Base-by-base conservation (phyloP, 192 early-diverging fungal genomes). In the Entomortierella lignicola region DNA sequence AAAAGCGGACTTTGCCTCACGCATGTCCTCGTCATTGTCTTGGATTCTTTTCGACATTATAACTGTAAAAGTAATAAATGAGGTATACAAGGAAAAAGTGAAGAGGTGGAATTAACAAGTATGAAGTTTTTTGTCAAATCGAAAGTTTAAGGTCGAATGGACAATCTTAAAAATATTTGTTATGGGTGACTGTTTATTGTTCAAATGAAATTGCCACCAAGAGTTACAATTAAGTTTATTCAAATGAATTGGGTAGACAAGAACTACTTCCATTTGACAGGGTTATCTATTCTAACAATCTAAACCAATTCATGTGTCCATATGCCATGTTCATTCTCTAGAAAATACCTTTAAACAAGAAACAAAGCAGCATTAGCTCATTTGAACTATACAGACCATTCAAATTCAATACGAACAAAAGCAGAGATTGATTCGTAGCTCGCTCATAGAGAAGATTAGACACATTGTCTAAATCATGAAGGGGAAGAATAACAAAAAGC, bases 401-500 rank as follows among this genome's bases (percentile, higher is more conserved):
- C n/a, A n/a, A n/a, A n/a, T n/a, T n/a, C n/a, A n/a, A n/a, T n/a
- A n/a, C n/a, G n/a, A n/a, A n/a, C n/a, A n/a, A n/a, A n/a, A n/a
- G n/a, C n/a, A n/a, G n/a, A n/a, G n/a, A n/a, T n/a, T n/a, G n/a
- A n/a, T n/a, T n/a, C n/a, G n/a, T n/a, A n/a, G 32, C 73, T 69
- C 73, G 73, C 65, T 77, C 73, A 77, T 58, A 77, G 73, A 77
- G 73, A 77, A 77, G 73, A 77, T 77, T 77, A 77, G 60, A 68
- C 44, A 50, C 15, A 47, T 39, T 39, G 31, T 59, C 48, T 27
- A 44, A 57, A 69, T 68, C 73, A 68, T 59, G n/a, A 63, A 58
- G 44, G 34, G n/a, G n/a, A n/a, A 51, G 17, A 32, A 51, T 2
- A 21, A 17, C 44, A 23, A 27, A 30, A 32, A 39, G 30, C 3